Percentiles rank a stretch among this genome's conserved stretches.
Evolutionary conservation across 192 early-diverging fungal species (phyloP).

Genomic region (Pilobolus umbonatus): DNA sequence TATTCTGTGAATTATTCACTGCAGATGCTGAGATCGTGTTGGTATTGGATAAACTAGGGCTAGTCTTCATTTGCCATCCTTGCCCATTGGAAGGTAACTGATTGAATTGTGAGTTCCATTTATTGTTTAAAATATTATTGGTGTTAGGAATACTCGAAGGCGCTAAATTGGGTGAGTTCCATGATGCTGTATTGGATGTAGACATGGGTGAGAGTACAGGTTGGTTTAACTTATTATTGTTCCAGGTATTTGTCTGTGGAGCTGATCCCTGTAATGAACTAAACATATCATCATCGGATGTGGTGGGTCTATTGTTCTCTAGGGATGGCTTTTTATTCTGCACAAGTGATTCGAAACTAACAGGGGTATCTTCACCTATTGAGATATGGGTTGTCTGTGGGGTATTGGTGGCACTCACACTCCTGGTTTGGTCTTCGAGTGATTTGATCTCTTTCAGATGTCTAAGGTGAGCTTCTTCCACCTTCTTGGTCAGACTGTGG

Average conservation of each 20-base stretch:
- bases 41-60: too few relatives aligned
- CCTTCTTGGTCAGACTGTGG: slow-evolving; percentile 44
- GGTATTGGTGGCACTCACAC: slow-evolving; percentile 20
- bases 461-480: slow-evolving; percentile 55
- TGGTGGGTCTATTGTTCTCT: too few relatives aligned
- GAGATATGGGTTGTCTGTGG: slow-evolving; percentile 11
- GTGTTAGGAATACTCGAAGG: not conserved
- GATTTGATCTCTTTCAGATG: slow-evolving; percentile 56
- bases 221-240: too few relatives aligned
- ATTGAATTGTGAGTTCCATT: not conserved
- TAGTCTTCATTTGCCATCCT: too few relatives aligned
- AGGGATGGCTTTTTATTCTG: slow-evolving; percentile 2
- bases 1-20: too few relatives aligned
- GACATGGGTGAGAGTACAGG: not conserved
- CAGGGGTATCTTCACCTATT: not conserved
- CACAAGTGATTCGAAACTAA: slow-evolving; percentile 17
- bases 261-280: slow-evolving; percentile 4
- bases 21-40: too few relatives aligned
- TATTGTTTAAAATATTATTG: not conserved
- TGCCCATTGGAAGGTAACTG: not conserved
- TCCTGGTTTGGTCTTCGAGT: slow-evolving; percentile 46
- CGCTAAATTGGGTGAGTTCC: not conserved
- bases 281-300: slow-evolving; percentile 18
- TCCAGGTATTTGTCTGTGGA: not conserved
- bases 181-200: not conserved